Base-by-base conservation (phyloP, 169 alveolate species). In the Plasmodium malariae region DNA sequence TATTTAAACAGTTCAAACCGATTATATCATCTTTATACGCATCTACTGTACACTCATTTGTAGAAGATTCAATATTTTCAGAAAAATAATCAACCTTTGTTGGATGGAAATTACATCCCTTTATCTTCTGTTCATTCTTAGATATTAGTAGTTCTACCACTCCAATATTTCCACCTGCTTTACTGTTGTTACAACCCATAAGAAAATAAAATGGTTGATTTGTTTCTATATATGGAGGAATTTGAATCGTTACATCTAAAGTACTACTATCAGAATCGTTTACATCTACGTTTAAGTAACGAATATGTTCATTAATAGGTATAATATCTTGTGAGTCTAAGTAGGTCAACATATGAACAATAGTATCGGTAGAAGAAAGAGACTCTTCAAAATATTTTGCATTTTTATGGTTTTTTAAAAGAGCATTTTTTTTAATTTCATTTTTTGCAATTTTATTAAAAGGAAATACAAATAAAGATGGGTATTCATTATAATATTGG, bases 111-210 rank as follows among this genome's bases (percentile, higher is more conserved):
- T 83, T 83, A 36, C 91, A 83, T 21, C 91, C 91, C 32, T 68
- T 83, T 34, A 83, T 60, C 0, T 17, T 14, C 26, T 83, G 68
- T 51, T 83, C 86, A 32, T 54, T 67, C 19, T 69, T 83, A 1
- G 91, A 49, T 1, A 83, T 36, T 26, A 68, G 43, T 60, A 83
- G 32, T 60, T 83, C 91, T 1, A 69, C 91, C 9, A 83, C 19
- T 7, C 91, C 91, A 0, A 68, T 37, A 9, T 68, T 65, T 0
- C 91, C 91, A 9, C 48, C 85, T 68, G 28, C 85, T 7, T 67
- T 69, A 0, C 67, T 83, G 43, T 83, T 83, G 30, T 83, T 37
- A 51, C 91, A 83, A 1, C 91, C 91, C 30, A 83, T 36, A 34
- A 83, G 11, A n/a, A 83, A 51, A 54, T 83, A 83, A 19, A 67